A percentile compares a stretch with the other conserved stretches of the same genome.
phyloP scores from a whole-genome alignment of 805 yeast genomes.

The Ogataea pignaliae region DNA sequence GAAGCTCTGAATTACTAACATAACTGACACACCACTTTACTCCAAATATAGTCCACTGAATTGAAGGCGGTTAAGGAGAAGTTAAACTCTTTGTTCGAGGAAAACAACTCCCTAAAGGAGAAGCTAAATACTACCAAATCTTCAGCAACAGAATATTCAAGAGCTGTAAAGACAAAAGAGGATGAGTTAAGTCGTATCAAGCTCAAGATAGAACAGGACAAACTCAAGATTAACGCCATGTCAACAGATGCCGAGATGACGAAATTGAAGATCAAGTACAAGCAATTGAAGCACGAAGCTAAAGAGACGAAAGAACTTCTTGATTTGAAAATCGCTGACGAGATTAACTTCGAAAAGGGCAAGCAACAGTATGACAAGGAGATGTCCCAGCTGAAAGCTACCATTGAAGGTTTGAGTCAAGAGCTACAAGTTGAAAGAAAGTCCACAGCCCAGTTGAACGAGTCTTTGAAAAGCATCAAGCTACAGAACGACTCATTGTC shows the following conservation, averaged over 20 bases:
- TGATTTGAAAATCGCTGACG: constrained; percentile 39
- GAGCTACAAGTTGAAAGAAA: constrained; percentile 28
- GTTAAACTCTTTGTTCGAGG: constrained; percentile 36
- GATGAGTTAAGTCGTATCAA: constrained; percentile 29
- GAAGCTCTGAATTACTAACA: constrained; percentile 13
- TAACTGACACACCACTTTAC: not conserved
- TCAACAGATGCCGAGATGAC: constrained; percentile 22
- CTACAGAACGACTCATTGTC: constrained; percentile 31
- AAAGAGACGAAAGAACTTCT: constrained; percentile 37
- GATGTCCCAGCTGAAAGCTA: constrained; percentile 32
- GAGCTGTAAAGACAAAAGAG: constrained; percentile 33
- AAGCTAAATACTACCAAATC: constrained; percentile 35
- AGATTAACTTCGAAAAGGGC: constrained; percentile 40
- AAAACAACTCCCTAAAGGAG: constrained; percentile 38
- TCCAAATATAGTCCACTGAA: constrained; percentile 11
- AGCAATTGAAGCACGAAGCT: constrained; percentile 43
- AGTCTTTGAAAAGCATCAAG: constrained; percentile 25
- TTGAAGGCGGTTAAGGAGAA: constrained; percentile 31
- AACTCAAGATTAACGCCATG: constrained; percentile 8
- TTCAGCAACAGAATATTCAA: constrained; percentile 32
- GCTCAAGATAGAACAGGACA: constrained; percentile 22
- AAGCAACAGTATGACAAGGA: constrained; percentile 39
- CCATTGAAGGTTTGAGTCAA: constrained; percentile 24
- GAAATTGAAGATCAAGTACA: constrained; percentile 26
- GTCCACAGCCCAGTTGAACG: constrained; percentile 18